A percentile compares a stretch with the other conserved stretches of the same genome.
These are phyloP conservation scores for Aspergillus melleus DNA, from an alignment of 2,329 filamentous ascomycete genomes.

Conservation along the genomic window DNA sequence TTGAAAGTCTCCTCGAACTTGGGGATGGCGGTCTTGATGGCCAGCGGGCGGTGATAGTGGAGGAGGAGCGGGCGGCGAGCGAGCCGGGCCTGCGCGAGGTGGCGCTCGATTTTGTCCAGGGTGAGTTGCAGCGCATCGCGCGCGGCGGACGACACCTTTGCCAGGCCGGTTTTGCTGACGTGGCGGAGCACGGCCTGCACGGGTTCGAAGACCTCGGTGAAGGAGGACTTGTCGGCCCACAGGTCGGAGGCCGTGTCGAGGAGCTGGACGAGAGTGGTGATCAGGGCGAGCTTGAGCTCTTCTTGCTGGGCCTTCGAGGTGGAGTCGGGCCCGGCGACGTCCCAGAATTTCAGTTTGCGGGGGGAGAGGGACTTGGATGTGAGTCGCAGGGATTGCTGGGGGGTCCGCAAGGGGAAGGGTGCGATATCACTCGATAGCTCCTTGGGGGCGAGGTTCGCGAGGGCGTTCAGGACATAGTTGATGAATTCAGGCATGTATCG, in stretches of 20 bases:
- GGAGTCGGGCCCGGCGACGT: conserved; percentile 44
- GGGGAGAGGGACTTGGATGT: conserved; percentile 36
- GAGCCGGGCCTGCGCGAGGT: conserved; percentile 60
- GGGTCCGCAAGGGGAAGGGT: conserved; percentile 62
- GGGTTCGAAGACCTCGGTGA: conserved; percentile 75
- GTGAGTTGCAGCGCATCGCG: conserved; percentile 31
- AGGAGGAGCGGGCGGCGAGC: conserved; percentile 77
- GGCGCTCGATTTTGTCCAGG: conserved; percentile 39
- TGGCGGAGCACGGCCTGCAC: conserved; percentile 60
- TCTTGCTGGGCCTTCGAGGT: conserved; percentile 30
- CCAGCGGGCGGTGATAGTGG: conserved; percentile 82
- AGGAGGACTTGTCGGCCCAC: conserved; percentile 73
- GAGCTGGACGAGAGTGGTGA: conserved; percentile 65
- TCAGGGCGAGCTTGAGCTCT: conserved; percentile 58
- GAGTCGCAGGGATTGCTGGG: conserved; percentile 54
- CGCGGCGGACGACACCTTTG: conserved; percentile 49
- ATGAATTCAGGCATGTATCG: conserved; percentile 87
- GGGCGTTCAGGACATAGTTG: conserved; percentile 74
- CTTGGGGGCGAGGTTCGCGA: conserved; percentile 65
- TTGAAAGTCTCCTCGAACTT: conserved; percentile 97
- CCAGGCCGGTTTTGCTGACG: conserved; percentile 56
- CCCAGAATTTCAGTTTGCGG: conserved; percentile 60
- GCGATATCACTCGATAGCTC: conserved; percentile 51
- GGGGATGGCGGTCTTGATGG: conserved; percentile 84
- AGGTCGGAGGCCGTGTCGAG: conserved; percentile 67